These are phyloP conservation scores for Plenodomus lindquistii DNA, from an alignment of 2,329 filamentous ascomycete species.

Conservation along the genomic window DNA sequence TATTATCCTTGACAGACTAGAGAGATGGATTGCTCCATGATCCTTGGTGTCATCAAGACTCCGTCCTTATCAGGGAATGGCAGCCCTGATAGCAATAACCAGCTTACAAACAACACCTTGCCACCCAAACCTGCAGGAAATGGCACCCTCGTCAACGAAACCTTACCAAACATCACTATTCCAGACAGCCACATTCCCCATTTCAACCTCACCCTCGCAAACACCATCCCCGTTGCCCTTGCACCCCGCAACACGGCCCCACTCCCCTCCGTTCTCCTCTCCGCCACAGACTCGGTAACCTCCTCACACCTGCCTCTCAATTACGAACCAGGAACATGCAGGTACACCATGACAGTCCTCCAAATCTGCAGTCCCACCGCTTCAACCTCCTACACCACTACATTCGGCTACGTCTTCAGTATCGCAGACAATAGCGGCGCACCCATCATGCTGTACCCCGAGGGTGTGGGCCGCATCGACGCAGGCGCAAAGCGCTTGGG, in stretches of 20 bases:
- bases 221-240: too few relatives aligned
- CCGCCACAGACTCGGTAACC: too few relatives aligned
- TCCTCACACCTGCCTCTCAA: too few relatives aligned
- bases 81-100: neutral
- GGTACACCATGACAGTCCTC: too few relatives aligned
- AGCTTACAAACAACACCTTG: neutral
- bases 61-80: neutral
- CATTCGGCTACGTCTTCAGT: neutral
- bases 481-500: neutral
- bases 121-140: too few relatives aligned
- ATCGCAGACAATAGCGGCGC: neutral
- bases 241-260: too few relatives aligned
- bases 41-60: slow-evolving; percentile 3
- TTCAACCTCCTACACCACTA: neutral
- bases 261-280: too few relatives aligned
- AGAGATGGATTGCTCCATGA: slow-evolving; percentile 17
- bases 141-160: too few relatives aligned
- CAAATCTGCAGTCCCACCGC: too few relatives aligned
- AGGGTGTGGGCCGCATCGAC: neutral
- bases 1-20: slow-evolving; percentile 2
- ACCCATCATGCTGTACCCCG: neutral
- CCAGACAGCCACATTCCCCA: neutral
- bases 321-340: too few relatives aligned
- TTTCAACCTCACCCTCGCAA: too few relatives aligned
- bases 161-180: neutral